Evolutionary conservation across 495 filamentous ascomycete species (phyloP).

Genomic region (Penicillium egyptiacum): DNA sequence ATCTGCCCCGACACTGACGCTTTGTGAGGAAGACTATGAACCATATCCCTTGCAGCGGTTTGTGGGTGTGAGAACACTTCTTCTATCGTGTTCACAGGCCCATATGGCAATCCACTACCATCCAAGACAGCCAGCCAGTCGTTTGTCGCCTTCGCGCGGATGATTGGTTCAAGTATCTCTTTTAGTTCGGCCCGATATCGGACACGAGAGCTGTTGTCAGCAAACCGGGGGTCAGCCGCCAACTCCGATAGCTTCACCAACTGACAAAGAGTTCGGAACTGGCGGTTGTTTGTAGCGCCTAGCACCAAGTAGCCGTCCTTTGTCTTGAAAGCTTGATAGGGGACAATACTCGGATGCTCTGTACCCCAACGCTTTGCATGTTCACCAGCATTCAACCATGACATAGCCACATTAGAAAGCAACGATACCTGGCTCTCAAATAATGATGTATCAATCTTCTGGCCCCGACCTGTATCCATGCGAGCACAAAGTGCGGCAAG

Average conservation of each 20-base stretch:
- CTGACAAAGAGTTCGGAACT: constrained; percentile 75
- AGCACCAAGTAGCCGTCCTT: constrained; percentile 76
- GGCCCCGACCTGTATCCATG: constrained; percentile 62
- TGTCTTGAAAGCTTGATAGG: constrained; percentile 82
- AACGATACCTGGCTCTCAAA: constrained; percentile 86
- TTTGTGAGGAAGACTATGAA: constrained; percentile 19
- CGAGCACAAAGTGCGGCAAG: constrained; percentile 75
- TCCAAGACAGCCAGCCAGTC: constrained; percentile 79
- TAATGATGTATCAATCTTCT: constrained; percentile 80
- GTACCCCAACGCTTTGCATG: constrained; percentile 85
- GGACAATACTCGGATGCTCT: constrained; percentile 86
- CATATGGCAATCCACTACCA: constrained; percentile 83
- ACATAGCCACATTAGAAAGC: constrained; percentile 82
- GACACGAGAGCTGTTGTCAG: constrained; percentile 69
- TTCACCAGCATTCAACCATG: constrained; percentile 71
- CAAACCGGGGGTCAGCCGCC: constrained; percentile 63
- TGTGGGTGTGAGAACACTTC: constrained; percentile 30
- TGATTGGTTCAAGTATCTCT: constrained; percentile 62
- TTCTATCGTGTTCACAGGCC: constrained; percentile 64
- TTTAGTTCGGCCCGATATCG: constrained; percentile 67
- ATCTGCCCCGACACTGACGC: constrained; percentile 18
- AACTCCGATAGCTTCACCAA: constrained; percentile 64
- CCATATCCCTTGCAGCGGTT: constrained; percentile 26
- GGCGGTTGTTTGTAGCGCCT: constrained; percentile 80
- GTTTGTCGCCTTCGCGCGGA: constrained; percentile 64